Percentiles rank a stretch among this genome's conserved stretches.
Evolutionary conservation across 2,329 filamentous ascomycete genomes (phyloP).

Genomic region (Thermomyces lanuginosus): DNA sequence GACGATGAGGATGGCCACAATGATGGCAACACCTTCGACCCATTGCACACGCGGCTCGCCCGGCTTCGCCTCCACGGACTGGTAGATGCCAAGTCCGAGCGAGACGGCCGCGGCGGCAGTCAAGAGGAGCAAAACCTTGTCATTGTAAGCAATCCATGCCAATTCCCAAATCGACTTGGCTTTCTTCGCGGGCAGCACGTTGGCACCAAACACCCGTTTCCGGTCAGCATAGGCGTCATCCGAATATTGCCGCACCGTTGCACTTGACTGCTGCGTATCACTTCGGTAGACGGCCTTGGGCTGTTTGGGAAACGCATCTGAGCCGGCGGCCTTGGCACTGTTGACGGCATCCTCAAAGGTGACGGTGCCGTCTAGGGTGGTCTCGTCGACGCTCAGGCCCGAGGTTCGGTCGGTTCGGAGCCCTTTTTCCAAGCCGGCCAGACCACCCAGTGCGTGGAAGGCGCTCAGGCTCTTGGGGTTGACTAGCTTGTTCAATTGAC

Average conservation of each 20-base stretch:
- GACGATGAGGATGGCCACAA: conserved; percentile 59
- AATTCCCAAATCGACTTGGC: conserved; percentile 53
- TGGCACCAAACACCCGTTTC: conserved; percentile 52
- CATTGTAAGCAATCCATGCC: conserved; percentile 68
- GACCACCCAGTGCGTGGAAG: conserved; percentile 58
- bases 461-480: conserved; percentile 65
- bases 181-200: conserved; percentile 51
- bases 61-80: conserved; percentile 44
- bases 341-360: conserved; percentile 54
- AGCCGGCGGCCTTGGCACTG: conserved; percentile 32
- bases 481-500: conserved; percentile 58
- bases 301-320: conserved; percentile 7
- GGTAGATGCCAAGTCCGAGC: conserved; percentile 57
- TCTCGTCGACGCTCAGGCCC: conserved; percentile 57
- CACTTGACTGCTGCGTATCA: conserved; percentile 5
- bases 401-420: conserved; percentile 47
- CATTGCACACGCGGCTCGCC: conserved; percentile 49
- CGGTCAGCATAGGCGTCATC: conserved; percentile 42
- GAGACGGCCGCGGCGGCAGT: conserved; percentile 58
- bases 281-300: conserved; percentile 16
- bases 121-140: conserved; percentile 60
- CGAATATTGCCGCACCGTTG: conserved; percentile 10
- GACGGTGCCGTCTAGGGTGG: conserved; percentile 44
- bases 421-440: conserved; percentile 57
- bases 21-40: conserved; percentile 69